These are phyloP conservation scores for Lathyrus oleraceus DNA, from an alignment of 306 rosid genomes.

Conservation along the genomic window DNA sequence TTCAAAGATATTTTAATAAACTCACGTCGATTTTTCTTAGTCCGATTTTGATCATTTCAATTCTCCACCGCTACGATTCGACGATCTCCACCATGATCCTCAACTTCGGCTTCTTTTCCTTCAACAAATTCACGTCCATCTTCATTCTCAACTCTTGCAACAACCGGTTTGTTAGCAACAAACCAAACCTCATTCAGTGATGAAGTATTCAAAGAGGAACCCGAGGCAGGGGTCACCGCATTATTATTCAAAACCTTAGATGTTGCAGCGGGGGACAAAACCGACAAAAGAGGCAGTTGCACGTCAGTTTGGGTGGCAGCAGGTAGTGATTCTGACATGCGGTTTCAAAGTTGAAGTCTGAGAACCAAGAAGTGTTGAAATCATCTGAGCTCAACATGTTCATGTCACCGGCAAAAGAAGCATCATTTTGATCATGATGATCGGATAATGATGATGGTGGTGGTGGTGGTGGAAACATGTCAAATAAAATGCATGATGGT, in stretches of 20 bases:
- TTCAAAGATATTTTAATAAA: neutral
- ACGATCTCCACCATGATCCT: neutral
- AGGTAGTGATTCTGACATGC: neutral
- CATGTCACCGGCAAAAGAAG: slow-evolving; percentile 47
- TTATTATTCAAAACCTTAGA: slow-evolving; percentile 70
- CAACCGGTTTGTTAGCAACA: neutral
- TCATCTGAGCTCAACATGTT: slow-evolving; percentile 48
- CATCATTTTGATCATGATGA: slow-evolving; percentile 25
- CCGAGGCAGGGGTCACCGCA: slow-evolving; percentile 66
- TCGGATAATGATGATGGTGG: slow-evolving; percentile 42
- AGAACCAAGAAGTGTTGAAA: slow-evolving; percentile 22
- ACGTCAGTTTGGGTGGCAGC: neutral
- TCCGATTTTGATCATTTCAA: slow-evolving; percentile 30
- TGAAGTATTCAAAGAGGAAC: slow-evolving; percentile 68
- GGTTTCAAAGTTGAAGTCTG: slow-evolving; percentile 10
- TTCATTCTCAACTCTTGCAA: slow-evolving; percentile 9
- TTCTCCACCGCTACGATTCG: slow-evolving; percentile 21
- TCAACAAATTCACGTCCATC: neutral
- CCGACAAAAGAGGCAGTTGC: neutral
- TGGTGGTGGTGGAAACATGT: too few species aligned
- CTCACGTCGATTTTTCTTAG: slow-evolving; percentile 75
- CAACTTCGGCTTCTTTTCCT: neutral
- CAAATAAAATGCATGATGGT: slow-evolving; percentile 48
- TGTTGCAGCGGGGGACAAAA: slow-evolving; percentile 42
- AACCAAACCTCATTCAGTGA: slow-evolving; percentile 58